Evolutionary conservation across 768 basidiomycete species (phyloP), one percentile per base, ranked within the genome.

Genomic region (Peribolospora kevripleyi): DNA sequence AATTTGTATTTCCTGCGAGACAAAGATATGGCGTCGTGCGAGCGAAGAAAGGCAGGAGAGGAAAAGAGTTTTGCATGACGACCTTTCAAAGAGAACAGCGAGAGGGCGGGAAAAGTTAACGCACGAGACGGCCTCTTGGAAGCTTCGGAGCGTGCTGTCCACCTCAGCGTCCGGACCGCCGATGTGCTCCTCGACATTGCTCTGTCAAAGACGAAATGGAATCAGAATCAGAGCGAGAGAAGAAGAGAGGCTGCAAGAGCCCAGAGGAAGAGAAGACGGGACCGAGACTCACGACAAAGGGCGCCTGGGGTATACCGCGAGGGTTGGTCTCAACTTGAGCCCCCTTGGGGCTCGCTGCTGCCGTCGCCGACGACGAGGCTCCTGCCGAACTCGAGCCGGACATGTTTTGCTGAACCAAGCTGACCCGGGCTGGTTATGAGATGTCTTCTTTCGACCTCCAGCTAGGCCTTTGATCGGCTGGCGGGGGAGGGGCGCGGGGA

Each of bases 111-210:
- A 39, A 8, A 25, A 25, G 25, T 25, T 25, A 25, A 70, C 88
- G 69, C 71, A 95, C 90, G 88, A 83, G 67, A 93, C 75, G 36
- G 85, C 87, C 69, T 91, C 87, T 65, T 93, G 84, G 64, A 95
- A 82, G 47, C 72, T 73, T 65, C 77, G 80, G 57, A 98, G 72
- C 0, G 81, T 75, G 38, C 69, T 71, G 64, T 95, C 90, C 36
- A 82, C 77, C 50, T 81, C 81, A 2, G 73, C 81, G 49, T 85
- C 78, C 36, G 79, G 73, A 0, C 82, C 78, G 3, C 82, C 82
- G 7, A 98, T 70, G 64, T 86, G 84, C 62, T 82, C 78, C 54
- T 82, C 82, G 47, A 97, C 83, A 69, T 91, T 76, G 53, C 80
- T 74, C 91, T 97, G 60, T 52, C 3, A 48, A 36, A 51, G 45